These are phyloP conservation scores for Xylona heveae DNA, from an alignment of 495 filamentous ascomycete species.

Conservation along the genomic window DNA sequence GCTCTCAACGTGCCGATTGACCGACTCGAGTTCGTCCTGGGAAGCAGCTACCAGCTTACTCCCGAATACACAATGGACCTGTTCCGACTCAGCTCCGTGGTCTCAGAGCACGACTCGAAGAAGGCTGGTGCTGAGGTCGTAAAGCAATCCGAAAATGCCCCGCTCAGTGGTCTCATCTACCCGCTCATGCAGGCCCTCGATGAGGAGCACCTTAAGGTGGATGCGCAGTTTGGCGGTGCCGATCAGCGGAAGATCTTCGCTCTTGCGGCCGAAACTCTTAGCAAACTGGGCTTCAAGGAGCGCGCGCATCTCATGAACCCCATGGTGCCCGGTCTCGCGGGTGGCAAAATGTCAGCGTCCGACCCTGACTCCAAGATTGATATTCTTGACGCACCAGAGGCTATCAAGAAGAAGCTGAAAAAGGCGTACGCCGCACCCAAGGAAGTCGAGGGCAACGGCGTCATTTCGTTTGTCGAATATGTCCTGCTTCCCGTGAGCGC, in stretches of 20 bases:
- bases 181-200: conserved; percentile 79
- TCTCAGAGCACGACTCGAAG: conserved; percentile 40
- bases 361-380: conserved; percentile 73
- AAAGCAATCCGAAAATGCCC: conserved; percentile 62
- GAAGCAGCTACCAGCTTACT: conserved; percentile 58
- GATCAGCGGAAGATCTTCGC: conserved; percentile 88
- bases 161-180: conserved; percentile 66
- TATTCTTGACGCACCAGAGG: conserved; percentile 55
- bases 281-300: conserved; percentile 45
- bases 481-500: conserved; percentile 53
- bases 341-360: conserved; percentile 52
- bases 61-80: conserved; percentile 53
- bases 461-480: conserved; percentile 64
- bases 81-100: conserved; percentile 21
- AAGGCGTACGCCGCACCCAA: conserved; percentile 61
- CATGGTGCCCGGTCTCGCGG: conserved; percentile 69
- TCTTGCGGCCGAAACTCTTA: conserved; percentile 54
- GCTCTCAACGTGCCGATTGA: conserved; percentile 55
- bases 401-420: conserved; percentile 54
- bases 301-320: conserved; percentile 78
- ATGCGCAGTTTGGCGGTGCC: conserved; percentile 59
- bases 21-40: conserved; percentile 65
- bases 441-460: conserved; percentile 63
- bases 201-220: conserved; percentile 72
- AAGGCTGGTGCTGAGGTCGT: conserved; percentile 86